Conservation (phyloP, 208 protist species). For the Trypanosoma conorhini region DNA sequence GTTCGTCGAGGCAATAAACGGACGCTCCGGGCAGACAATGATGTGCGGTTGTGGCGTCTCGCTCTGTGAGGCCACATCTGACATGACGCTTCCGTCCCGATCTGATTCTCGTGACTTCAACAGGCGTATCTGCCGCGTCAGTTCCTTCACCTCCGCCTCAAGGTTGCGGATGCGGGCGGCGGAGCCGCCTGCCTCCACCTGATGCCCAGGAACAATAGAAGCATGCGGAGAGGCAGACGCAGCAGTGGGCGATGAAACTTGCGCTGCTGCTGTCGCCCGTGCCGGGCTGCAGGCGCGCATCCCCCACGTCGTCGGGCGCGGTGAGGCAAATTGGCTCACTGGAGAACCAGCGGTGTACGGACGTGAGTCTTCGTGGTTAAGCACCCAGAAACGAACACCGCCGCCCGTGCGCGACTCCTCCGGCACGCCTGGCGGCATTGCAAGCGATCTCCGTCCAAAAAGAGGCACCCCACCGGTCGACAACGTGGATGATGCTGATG, state of each 20-base stretch:
- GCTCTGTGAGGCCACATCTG: constrained; percentile 15
- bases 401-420: constrained; percentile 13
- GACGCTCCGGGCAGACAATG: constrained; percentile 14
- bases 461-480: background rate
- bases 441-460: constrained; percentile 1
- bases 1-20: constrained; percentile 29
- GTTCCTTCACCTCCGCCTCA: constrained; percentile 26
- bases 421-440: background rate
- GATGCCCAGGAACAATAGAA: background rate
- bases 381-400: constrained; percentile 23
- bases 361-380: constrained; percentile 22
- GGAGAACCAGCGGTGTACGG: constrained; percentile 10
- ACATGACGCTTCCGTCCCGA: constrained; percentile 6
- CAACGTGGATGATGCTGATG: background rate
- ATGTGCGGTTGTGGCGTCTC: constrained; percentile 25
- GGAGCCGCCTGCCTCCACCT: constrained; percentile 1
- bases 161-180: constrained; percentile 19
- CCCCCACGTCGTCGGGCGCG: background rate
- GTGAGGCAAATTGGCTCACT: constrained; percentile 17
- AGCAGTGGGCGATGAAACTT: background rate
- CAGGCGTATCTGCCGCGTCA: constrained; percentile 22
- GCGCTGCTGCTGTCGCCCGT: background rate
- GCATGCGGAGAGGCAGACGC: background rate
- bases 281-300: background rate
- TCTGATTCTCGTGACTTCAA: constrained; percentile 20